Percentiles rank a stretch among this genome's conserved stretches.
These are phyloP conservation scores for Byssochlamys sp. DNA, from an alignment of 2,329 filamentous ascomycete genomes.

Conservation along the genomic window DNA sequence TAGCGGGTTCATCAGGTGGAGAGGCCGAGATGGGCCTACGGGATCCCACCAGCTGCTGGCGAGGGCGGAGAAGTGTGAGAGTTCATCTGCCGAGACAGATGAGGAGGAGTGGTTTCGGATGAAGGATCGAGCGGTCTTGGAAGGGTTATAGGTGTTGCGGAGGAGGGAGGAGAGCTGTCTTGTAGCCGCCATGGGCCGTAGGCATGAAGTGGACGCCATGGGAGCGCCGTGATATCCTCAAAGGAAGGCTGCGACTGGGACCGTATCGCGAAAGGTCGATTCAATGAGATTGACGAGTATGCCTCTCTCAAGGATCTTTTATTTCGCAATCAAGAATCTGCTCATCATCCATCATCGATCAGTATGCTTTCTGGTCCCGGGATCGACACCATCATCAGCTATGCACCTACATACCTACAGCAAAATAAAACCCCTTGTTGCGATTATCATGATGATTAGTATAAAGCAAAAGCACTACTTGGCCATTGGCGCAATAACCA, in stretches of 20 bases:
- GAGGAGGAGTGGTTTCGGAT: constrained; percentile 36
- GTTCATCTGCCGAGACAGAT: constrained; percentile 77
- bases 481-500: neutral
- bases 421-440: neutral
- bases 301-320: no score
- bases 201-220: constrained; percentile 20
- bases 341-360: neutral
- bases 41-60: constrained; percentile 97
- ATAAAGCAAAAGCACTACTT: neutral
- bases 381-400: neutral
- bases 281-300: no score
- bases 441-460: neutral
- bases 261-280: no score
- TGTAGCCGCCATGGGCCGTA: constrained; percentile 53
- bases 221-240: neutral
- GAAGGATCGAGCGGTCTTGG: constrained; percentile 1
- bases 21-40: constrained; percentile 77
- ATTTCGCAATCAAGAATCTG: neutral
- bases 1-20: constrained; percentile 96
- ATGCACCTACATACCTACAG: neutral
- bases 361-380: neutral
- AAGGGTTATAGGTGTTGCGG: constrained; percentile 20
- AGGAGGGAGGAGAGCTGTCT: constrained; percentile 51
- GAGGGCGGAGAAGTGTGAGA: constrained; percentile 88
- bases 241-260: neutral